phyloP scores from a whole-genome alignment of 164 flowering plant species.

The Vitis cinerea region DNA sequence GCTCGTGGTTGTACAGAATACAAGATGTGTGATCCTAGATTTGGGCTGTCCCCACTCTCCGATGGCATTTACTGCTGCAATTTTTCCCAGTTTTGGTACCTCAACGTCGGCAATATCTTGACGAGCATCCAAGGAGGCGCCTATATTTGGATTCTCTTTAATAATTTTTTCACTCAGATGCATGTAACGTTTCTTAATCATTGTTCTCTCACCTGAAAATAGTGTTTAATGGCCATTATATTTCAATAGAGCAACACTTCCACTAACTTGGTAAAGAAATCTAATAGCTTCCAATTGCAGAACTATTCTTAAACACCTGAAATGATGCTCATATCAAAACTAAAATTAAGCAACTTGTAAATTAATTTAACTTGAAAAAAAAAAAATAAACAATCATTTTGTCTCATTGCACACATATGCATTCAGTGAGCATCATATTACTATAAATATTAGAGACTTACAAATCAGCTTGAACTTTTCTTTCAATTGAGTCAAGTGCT shows the following conservation, averaged over 20 bases:
- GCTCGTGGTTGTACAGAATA: slow-evolving; percentile 3
- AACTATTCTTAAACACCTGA: slow-evolving; percentile 1
- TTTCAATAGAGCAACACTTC: no score
- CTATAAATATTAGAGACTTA: no score
- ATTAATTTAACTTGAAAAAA: no score
- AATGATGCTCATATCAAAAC: no score
- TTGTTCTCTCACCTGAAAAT: slow-evolving; percentile 7
- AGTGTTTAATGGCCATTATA: no score
- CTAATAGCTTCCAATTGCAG: no score
- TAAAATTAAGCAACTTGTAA: no score
- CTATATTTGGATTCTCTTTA: slow-evolving; percentile 1
- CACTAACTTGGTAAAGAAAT: no score
- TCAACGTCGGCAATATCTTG: neutral
- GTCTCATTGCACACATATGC: no score
- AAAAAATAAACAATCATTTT: neutral
- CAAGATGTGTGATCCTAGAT: slow-evolving; percentile 3
- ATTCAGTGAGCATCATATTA: no score
- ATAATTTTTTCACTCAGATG: neutral
- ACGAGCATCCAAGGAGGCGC: neutral
- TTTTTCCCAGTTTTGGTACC: slow-evolving; percentile 7
- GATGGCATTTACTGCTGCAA: slow-evolving; percentile 8
- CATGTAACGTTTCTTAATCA: slow-evolving; percentile 8
- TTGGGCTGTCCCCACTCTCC: slow-evolving; percentile 16
- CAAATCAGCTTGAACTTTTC: no score
- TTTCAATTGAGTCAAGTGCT: no score